Base-by-base conservation (phyloP, 176 grass and related monocot species). In the Cocos nucifera region DNA sequence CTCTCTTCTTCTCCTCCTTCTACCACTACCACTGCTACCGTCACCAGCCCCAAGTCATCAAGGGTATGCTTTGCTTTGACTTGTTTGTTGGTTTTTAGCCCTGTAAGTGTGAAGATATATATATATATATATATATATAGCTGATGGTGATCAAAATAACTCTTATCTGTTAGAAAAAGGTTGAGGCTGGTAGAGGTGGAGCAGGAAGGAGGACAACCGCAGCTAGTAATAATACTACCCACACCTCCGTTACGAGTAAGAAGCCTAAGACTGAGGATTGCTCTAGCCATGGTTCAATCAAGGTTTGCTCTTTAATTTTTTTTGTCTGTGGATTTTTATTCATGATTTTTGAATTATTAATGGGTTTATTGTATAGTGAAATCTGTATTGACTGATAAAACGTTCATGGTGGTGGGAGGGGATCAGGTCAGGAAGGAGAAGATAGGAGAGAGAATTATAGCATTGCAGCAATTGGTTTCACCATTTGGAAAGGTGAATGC, bases 391-490 rank as follows among this genome's bases (percentile, higher is more conserved):
- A 61, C 17, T 1, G 56, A 27, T 65, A 74, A 52, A 49, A 18
- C 16, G 15, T 9, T 12, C 5, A 22, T 5, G 17, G 4, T 66
- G 35, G 35, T 44, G 35, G 14, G 32, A 35, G 32, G 35, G 8
- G 35, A 29, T 26, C 69, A 89, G 86, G 81, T 66, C 52, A 82
- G 87, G 75, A 85, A 48, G 75, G 82, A 86, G 78, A 59, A 52
- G 64, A 51, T 90, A 15, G 82, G 87, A 49, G 87, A 90, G 73
- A 76, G 82, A 83, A 90, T 90, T 60, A 50, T 86, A 53, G 87
- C 87, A 50, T 78, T 90, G 79, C 87, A 90, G 69, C 87, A 82
- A 57, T 75, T 90, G 61, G 87, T 90, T 26, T 90, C 87, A 69
- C 87, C 87, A 15, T 86, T 90, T 56, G 87, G 87, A 26, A 90